A percentile compares a stretch with the other conserved stretches of the same genome.
phyloP scores from a whole-genome alignment of 2,329 filamentous ascomycete genomes.

The Tolypocladium paradoxum region DNA sequence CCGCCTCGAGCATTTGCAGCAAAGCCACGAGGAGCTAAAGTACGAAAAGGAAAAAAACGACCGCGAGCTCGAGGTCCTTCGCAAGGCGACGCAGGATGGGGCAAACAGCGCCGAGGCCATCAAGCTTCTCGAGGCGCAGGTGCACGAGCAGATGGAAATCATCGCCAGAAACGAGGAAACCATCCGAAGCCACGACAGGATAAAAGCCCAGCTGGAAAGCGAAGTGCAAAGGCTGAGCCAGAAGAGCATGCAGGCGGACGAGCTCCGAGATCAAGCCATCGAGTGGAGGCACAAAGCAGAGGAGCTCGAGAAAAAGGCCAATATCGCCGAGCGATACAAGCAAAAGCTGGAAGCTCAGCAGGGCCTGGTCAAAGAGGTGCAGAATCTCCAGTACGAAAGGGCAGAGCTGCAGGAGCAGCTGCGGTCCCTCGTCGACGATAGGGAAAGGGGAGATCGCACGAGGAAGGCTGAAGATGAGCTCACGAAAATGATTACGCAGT shows the following conservation, averaged over 20 bases:
- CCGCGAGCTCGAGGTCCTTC: slow-evolving; percentile 38
- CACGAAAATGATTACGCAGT: slow-evolving; percentile 29
- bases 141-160: slow-evolving; percentile 58
- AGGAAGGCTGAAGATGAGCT: slow-evolving; percentile 27
- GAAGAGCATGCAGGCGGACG: slow-evolving; percentile 36
- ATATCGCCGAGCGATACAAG: slow-evolving; percentile 50
- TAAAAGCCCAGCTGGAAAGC: slow-evolving; percentile 43
- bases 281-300: slow-evolving; percentile 49
- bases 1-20: slow-evolving; percentile 48
- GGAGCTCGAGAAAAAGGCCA: slow-evolving; percentile 50
- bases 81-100: slow-evolving; percentile 40
- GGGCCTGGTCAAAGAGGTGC: slow-evolving; percentile 43
- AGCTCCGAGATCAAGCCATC: slow-evolving; percentile 47
- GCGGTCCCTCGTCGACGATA: slow-evolving; percentile 23
- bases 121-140: slow-evolving; percentile 41
- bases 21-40: slow-evolving; percentile 54
- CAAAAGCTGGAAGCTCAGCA: slow-evolving; percentile 51
- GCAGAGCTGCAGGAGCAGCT: slow-evolving; percentile 40
- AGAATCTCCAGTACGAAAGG: slow-evolving; percentile 43
- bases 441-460: slow-evolving; percentile 20
- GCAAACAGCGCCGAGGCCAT: slow-evolving; percentile 40
- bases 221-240: slow-evolving; percentile 37
- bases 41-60: slow-evolving; percentile 50
- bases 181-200: slow-evolving; percentile 23
- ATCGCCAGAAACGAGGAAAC: slow-evolving; percentile 55